phyloP scores from a whole-genome alignment of 139 green algal genomes.

The Yamagishiella unicocca region DNA sequence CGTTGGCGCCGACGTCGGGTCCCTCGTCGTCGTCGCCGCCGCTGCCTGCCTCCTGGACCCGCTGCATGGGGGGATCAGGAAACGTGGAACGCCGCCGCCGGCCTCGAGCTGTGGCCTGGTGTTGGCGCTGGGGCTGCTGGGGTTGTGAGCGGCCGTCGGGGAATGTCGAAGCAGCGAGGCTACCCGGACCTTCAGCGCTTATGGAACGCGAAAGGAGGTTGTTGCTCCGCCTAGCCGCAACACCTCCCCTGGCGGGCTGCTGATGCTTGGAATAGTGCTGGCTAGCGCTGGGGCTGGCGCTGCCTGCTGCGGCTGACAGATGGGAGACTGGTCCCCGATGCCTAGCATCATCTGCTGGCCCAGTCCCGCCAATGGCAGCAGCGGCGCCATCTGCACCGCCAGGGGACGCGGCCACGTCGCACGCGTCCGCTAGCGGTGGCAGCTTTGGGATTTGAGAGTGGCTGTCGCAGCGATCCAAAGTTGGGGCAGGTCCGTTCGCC shows the following conservation, averaged over 20 bases:
- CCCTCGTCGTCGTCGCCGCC: background rate
- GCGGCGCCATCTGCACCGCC: background rate
- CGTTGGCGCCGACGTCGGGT: background rate
- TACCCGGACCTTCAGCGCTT: no score
- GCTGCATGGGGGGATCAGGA: background rate
- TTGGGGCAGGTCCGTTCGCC: background rate
- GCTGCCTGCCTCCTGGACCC: background rate
- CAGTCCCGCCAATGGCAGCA: no score
- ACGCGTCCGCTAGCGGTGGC: background rate
- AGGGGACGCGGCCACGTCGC: background rate
- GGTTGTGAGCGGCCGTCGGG: background rate
- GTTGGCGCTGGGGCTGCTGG: background rate
- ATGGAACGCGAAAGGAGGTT: background rate
- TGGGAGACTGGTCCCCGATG: background rate
- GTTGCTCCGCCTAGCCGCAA: background rate
- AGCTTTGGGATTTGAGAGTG: slow-evolving; percentile 25
- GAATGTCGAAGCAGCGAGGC: no score
- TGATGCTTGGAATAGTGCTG: background rate
- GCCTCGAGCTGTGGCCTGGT: background rate
- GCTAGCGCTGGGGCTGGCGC: background rate
- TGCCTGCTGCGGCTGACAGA: background rate
- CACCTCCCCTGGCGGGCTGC: background rate
- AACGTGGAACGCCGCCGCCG: background rate
- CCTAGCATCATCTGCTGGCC: no score
- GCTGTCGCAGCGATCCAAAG: background rate